These are phyloP conservation scores for Rhodotorula sp. DNA, from an alignment of 1,284 basidiomycete species.

Conservation along the genomic window DNA sequence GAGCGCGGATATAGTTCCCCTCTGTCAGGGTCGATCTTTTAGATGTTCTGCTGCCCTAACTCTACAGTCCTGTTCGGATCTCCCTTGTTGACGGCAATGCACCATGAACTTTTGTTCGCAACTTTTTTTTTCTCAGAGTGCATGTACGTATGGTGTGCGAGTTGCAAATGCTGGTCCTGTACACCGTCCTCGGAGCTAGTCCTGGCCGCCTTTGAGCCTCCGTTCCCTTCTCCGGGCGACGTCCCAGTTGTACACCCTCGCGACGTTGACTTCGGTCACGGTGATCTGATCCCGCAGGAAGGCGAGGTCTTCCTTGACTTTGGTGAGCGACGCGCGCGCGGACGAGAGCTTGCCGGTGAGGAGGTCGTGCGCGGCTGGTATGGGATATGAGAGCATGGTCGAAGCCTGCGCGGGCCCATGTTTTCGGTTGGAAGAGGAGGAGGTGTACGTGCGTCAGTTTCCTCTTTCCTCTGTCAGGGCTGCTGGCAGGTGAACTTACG, in stretches of 20 bases:
- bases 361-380: constrained; percentile 74
- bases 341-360: constrained; percentile 72
- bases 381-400: constrained; percentile 93
- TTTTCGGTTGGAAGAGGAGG: too few species aligned
- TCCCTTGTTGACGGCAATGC: constrained; percentile 1
- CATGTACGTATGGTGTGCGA: not conserved
- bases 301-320: constrained; percentile 82
- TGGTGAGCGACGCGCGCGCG: constrained; percentile 67
- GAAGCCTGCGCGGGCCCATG: constrained; percentile 69
- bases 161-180: not conserved
- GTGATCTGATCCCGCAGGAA: constrained; percentile 94
- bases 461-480: not conserved
- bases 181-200: not conserved
- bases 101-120: not conserved
- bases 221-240: constrained; percentile 73
- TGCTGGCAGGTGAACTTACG: constrained; percentile 57
- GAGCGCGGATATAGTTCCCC: not conserved
- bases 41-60: too few species aligned
- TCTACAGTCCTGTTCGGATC: not conserved
- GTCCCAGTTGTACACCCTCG: constrained; percentile 94
- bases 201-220: constrained; percentile 5
- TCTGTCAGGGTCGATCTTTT: too few species aligned
- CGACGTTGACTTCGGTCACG: constrained; percentile 97
- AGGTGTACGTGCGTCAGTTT: not conserved
- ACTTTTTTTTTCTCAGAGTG: not conserved